A percentile compares a stretch with the other conserved stretches of the same genome.
These are phyloP conservation scores for Ascochyta viciae-villosae DNA, from an alignment of 2,329 filamentous ascomycete genomes.

Conservation along the genomic window DNA sequence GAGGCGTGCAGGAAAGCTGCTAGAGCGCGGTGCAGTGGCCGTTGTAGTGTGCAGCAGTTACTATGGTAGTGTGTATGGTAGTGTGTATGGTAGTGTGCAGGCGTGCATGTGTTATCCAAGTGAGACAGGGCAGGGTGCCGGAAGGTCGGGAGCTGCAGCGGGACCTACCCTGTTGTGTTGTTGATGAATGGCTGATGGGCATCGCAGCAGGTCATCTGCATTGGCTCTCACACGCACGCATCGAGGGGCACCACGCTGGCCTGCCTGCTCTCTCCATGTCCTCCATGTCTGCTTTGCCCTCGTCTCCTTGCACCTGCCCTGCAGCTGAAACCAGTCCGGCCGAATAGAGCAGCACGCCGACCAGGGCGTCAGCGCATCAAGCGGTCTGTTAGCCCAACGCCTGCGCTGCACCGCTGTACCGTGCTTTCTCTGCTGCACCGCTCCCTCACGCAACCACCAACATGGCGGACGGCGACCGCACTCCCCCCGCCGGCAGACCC, in stretches of 20 bases:
- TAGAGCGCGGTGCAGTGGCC: too few species aligned
- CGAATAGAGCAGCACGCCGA: constrained; percentile 22
- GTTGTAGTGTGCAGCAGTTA: too few species aligned
- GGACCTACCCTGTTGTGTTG: background rate
- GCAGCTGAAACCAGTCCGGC: constrained; percentile 23
- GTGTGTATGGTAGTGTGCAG: too few species aligned
- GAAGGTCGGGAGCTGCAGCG: constrained; percentile 9
- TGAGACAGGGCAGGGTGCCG: constrained; percentile 8
- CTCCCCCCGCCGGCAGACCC: constrained; percentile 33
- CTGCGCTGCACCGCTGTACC: background rate
- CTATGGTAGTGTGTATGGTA: too few species aligned
- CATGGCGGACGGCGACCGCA: constrained; percentile 43
- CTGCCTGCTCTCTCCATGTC: background rate
- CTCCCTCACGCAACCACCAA: constrained; percentile 14
- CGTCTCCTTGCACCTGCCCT: constrained; percentile 13
- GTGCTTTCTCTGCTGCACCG: constrained; percentile 15
- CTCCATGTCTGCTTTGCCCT: constrained; percentile 18
- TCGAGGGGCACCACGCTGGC: constrained; percentile 20
- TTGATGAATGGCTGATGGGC: constrained; percentile 13
- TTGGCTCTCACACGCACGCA: constrained; percentile 21
- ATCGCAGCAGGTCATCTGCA: constrained; percentile 32
- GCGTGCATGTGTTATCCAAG: background rate
- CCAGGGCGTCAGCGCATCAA: constrained; percentile 15
- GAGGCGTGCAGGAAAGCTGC: background rate
- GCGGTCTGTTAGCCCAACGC: constrained; percentile 12